Conservation (phyloP, 2,329 filamentous ascomycete species). For the Fusarium armeniacum region DNA sequence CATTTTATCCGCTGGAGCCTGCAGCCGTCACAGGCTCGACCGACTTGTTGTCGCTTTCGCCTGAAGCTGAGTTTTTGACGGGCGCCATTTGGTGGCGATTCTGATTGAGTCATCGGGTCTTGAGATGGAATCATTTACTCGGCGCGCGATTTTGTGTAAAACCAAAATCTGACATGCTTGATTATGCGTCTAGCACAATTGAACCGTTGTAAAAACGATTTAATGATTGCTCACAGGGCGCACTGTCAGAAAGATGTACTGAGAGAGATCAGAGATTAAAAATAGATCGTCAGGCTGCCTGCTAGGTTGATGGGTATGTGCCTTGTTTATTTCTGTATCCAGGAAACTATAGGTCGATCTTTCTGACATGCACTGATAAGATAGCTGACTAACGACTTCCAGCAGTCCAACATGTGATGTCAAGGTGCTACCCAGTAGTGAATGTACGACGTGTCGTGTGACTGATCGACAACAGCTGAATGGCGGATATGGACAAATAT, state of each 20-base stretch:
- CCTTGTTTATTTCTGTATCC: neutral
- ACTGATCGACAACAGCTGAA: neutral
- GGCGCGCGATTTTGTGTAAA: no score
- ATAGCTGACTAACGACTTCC: neutral
- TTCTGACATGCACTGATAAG: neutral
- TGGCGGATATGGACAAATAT: fast-evolving
- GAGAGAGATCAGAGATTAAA: fast-evolving
- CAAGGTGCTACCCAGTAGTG: neutral
- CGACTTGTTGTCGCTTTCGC: slow-evolving; percentile 36
- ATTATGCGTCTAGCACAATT: neutral
- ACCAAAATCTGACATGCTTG: neutral
- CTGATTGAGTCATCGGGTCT: slow-evolving; percentile 2
- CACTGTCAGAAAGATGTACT: neutral
- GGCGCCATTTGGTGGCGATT: neutral
- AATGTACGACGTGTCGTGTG: neutral
- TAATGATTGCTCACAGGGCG: neutral
- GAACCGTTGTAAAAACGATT: neutral
- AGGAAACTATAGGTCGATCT: neutral
- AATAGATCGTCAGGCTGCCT: neutral
- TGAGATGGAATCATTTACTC: neutral
- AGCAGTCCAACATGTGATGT: neutral
- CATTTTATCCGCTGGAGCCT: slow-evolving; percentile 35
- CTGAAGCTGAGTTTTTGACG: slow-evolving; percentile 7
- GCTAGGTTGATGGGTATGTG: fast-evolving
- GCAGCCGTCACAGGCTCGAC: slow-evolving; percentile 32